Evolutionary conservation across 2,329 filamentous ascomycete genomes (phyloP).

Genomic region (Hypomyces rosellus): DNA sequence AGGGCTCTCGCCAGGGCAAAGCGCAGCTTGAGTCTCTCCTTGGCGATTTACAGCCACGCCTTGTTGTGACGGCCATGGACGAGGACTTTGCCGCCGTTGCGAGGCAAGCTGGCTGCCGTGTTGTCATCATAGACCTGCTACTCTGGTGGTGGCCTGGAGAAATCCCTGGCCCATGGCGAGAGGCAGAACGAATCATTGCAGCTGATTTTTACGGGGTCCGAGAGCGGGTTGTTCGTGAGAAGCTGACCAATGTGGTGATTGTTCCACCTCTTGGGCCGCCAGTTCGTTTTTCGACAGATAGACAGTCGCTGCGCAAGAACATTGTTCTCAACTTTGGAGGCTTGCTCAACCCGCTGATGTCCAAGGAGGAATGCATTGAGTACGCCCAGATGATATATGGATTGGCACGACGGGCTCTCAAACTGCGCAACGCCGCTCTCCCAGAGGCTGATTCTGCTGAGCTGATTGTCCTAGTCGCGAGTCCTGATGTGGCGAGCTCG

Average conservation of each 20-base stretch:
- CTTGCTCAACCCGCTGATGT: slow-evolving; percentile 4
- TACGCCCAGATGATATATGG: slow-evolving; percentile 2
- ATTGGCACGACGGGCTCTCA: not conserved
- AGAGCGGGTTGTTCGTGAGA: slow-evolving; percentile 2
- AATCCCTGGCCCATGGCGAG: not conserved
- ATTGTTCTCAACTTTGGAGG: slow-evolving; percentile 8
- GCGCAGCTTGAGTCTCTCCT: not conserved
- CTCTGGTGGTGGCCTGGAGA: slow-evolving; percentile 6
- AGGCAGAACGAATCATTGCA: slow-evolving; percentile 4
- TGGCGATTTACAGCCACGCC: not conserved
- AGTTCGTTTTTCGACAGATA: not conserved
- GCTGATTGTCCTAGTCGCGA: slow-evolving; percentile 3
- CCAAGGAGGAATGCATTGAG: slow-evolving; percentile 1
- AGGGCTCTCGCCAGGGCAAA: not conserved
- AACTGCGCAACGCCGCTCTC: slow-evolving; percentile 1
- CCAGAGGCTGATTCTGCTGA: slow-evolving; percentile 1
- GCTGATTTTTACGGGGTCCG: slow-evolving; percentile 3
- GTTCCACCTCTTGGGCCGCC: slow-evolving; percentile 8
- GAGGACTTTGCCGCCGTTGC: slow-evolving; percentile 3
- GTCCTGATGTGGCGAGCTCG: not conserved
- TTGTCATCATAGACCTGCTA: slow-evolving; percentile 5
- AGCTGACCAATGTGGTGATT: not conserved
- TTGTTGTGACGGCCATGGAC: slow-evolving; percentile 5
- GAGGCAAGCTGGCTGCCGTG: not conserved
- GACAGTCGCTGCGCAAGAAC: not conserved